phyloP scores from a whole-genome alignment of 139 green algal species.

The Picochlorum sp. region DNA sequence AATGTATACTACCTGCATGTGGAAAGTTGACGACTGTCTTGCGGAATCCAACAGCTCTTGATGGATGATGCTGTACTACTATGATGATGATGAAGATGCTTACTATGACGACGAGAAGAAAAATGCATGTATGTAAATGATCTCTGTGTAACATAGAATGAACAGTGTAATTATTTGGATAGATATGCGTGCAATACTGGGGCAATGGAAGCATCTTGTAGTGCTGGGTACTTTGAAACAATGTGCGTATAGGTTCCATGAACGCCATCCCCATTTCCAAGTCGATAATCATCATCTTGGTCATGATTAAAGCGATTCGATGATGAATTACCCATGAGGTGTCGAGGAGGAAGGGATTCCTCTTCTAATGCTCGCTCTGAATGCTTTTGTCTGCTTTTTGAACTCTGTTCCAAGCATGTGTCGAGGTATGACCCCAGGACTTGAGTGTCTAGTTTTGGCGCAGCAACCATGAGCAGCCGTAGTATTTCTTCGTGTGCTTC shows the following conservation, averaged over 20 bases:
- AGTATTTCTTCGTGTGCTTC: constrained; percentile 69
- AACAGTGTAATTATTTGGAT: too few relatives aligned
- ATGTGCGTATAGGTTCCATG: constrained; percentile 31
- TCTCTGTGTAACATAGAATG: too few relatives aligned
- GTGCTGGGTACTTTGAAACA: constrained; percentile 18
- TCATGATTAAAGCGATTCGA: neutral
- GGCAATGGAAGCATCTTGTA: constrained; percentile 25
- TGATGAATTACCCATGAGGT: neutral
- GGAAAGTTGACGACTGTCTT: constrained; percentile 49
- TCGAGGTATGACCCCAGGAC: constrained; percentile 42
- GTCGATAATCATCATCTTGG: neutral
- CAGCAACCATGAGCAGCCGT: constrained; percentile 52
- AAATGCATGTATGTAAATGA: too few relatives aligned
- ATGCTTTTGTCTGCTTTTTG: neutral
- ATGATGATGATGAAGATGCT: too few relatives aligned
- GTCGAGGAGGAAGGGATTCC: neutral
- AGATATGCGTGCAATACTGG: constrained; percentile 49
- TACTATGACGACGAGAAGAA: too few relatives aligned
- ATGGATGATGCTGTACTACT: constrained; percentile 1
- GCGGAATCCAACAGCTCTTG: constrained; percentile 14
- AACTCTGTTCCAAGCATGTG: constrained; percentile 30
- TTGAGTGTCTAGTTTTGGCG: constrained; percentile 23
- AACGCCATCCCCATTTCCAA: constrained; percentile 22
- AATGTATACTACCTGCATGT: constrained; percentile 29
- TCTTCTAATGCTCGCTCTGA: neutral